Evolutionary conservation across 805 yeast species (phyloP), one percentile per base, ranked within the genome.

Genomic region (Ogataea neopini): DNA sequence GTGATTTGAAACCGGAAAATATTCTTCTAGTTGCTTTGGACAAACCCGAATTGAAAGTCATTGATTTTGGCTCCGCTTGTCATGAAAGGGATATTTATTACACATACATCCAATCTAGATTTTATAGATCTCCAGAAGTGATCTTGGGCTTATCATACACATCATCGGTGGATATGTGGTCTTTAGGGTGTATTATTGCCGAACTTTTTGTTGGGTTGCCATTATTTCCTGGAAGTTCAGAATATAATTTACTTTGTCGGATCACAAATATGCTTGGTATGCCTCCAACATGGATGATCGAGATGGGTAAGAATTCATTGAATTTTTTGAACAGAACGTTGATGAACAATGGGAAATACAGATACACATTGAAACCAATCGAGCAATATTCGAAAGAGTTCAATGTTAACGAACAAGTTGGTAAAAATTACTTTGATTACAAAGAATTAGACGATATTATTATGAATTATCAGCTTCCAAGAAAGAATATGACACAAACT

Each of bases 221-320:
- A 1, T 74, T 92, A 56, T 89, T 92, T 59, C 97, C 99, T 0
- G 99, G 99, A 3, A 78, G 90, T 3, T 87, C 96, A 0, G 99
- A 94, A 66, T 94, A 84, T 66, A 90, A 92, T 63, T 97, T 92
- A 67, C 70, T 95, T 37, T 75, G 81, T 51, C 82, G 96, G 56
- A 90, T 94, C 32, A 80, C 85, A 3, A 84, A 85, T 36, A 86
- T 90, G 73, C 66, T 92, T 49, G 97, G 96, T 0, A 66, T 73
- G 52, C 99, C 99, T 19, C 97, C 97, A 9, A 71, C 84, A 19
- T 96, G 97, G 88, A 94, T 94, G 99, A 75, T 92, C 54, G 97
- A 92, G 53, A 89, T 88, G 82, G 99, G 98, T 22, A 85, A 88
- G 55, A 89, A 85, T 64, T 76, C 96, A 1, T 68, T 74, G 39